Base-by-base conservation (phyloP, 2,329 filamentous ascomycete genomes). In the Stylonectria norvegica region DNA sequence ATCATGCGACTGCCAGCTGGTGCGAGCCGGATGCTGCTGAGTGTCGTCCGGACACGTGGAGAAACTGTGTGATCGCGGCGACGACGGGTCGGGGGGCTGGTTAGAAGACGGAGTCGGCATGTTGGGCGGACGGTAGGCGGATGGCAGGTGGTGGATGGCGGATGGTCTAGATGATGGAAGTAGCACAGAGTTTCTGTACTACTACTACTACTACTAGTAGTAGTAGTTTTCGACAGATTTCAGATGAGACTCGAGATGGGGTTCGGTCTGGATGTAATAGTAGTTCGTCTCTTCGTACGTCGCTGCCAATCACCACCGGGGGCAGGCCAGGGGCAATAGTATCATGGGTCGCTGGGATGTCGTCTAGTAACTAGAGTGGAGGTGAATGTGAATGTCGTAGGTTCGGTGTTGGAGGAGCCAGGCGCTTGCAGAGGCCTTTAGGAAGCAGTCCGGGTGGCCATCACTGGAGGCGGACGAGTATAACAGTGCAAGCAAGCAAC, bases 31-130 rank as follows among this genome's bases (percentile, higher is more conserved):
- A 39, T 55, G 50, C 34, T 56, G 59, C 35, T 57, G 64, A 11
- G 62, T 54, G 18, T 71, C 66, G 42, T 72, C 69, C 42, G 69
- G 69, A 42, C 69, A 72, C 49, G 67, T 67, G 32, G 66, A 66
- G 49, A 69, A 67, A 40, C 54, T 57, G 41, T 64, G 60, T 4
- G 63, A 60, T 41, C 59, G 61, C 31, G 66, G 62, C 32, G 66
- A 65, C 27, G 61, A 55, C 20, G 61, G 60, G 46, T 64, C 60
- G 31, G 65, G 59, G 33, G 64, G 63, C 43, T 61, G 63, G 51
- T 68, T 67, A 38, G 66, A 64, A 12, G 70, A 71, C 42, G 70
- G 70, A 17, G 69, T 72, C 47, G 70, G 70, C 70, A 73, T 73
- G 48, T 41, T 66, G 42, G 34, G 36, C 32, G 45, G 45, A 30